Base-by-base conservation (phyloP, 106 monocot genomes). In the Allium fistulosum region DNA sequence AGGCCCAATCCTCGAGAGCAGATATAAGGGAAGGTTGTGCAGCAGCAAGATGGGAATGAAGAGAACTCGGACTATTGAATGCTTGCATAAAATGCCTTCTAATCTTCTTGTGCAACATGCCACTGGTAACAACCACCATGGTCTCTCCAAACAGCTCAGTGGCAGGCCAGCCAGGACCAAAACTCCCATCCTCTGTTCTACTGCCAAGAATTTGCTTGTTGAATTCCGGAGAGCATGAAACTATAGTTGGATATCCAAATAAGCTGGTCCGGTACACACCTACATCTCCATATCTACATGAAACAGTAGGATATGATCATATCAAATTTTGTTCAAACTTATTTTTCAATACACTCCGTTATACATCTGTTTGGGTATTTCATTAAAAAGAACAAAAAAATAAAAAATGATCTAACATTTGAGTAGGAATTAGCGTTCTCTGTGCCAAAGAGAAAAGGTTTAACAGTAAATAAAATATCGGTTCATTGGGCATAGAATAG, bases 201-300 rank as follows among this genome's bases (percentile, higher is more conserved):
- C 57, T 73, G 26, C 61, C 48, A 28, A 78, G 68, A 46, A 73
- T 72, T 73, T 78, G 72, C 61, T 73, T 78, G 62, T 78, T 78
- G 55, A 56, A 61, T 63, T 78, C 78, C 5, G 78, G 73, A 7
- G 78, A 72, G 68, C 68, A 78, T 72, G 78, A 67, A 9, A 78
- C 68, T 56, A 78, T 73, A 46, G 57, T 60, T 49, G 78, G 78
- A 57, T 48, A 26, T 7, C 78, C 78, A 68, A 78, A 73, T 69
- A 78, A 62, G 56, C 73, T 72, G 55, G 78, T 68, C 61, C 68
- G 67, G 66, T 78, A 78, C 11, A 78, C 63, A 15, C 78, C 73
- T 28, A 68, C 73, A 17, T 78, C 78, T 28, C 78, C 78, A 57
- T 78, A 78, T 68, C 78, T 78, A 45, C 13, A 57, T 48, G 9